Percentiles rank a stretch among this genome's conserved stretches.
phyloP scores from a whole-genome alignment of 2,329 filamentous ascomycete genomes.

The Colletotrichum limetticola region DNA sequence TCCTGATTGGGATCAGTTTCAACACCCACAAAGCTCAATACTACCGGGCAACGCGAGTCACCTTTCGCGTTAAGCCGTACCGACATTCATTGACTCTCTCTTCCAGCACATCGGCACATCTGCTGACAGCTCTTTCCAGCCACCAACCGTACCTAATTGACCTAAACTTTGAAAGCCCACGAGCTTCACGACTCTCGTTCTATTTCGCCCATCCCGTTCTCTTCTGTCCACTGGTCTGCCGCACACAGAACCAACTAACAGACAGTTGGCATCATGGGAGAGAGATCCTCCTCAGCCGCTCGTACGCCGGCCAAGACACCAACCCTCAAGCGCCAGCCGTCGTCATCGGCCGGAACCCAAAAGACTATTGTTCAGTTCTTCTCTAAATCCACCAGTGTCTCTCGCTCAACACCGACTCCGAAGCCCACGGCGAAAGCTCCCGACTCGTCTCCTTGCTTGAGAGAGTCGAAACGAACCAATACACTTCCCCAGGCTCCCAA shows the following conservation, averaged over 20 bases:
- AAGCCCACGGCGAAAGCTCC: slow-evolving; percentile 45
- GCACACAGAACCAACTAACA: neutral
- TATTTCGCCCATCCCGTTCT: neutral
- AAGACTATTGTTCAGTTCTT: slow-evolving; percentile 58
- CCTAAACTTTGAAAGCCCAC: neutral
- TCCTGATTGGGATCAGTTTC: neutral
- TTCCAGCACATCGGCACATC: neutral
- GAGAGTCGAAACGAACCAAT: slow-evolving; percentile 58
- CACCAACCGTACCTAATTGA: neutral
- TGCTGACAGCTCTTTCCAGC: neutral
- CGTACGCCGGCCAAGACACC: slow-evolving; percentile 50
- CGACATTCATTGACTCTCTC: neutral
- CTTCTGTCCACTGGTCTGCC: neutral
- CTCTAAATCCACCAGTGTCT: slow-evolving; percentile 49
- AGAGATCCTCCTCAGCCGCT: slow-evolving; percentile 39
- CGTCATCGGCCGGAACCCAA: slow-evolving; percentile 47
- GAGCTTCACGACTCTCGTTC: neutral
- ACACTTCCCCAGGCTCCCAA: slow-evolving; percentile 51
- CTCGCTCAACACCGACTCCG: slow-evolving; percentile 47
- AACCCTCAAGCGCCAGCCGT: slow-evolving; percentile 37
- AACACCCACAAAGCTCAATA: neutral
- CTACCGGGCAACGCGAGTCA: neutral
- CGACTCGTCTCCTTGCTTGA: slow-evolving; percentile 48
- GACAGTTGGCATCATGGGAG: slow-evolving; percentile 15
- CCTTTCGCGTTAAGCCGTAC: neutral